These are phyloP conservation scores for Ambrosia hybrid DNA, from an alignment of 140 eudicot species.

Conservation along the genomic window DNA sequence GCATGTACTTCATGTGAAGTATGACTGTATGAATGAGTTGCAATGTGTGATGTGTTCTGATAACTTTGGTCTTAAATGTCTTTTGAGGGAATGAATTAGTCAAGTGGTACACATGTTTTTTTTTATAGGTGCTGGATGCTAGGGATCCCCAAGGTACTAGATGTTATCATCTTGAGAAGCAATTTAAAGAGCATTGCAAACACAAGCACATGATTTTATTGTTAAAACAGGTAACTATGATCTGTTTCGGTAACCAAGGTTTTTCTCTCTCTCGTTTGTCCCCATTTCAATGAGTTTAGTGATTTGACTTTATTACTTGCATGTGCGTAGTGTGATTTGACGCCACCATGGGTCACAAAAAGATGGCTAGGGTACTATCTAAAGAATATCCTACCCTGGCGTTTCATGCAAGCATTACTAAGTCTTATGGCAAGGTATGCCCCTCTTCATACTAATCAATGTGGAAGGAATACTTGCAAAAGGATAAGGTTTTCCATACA, in stretches of 20 bases:
- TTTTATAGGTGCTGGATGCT: conserved; percentile 88
- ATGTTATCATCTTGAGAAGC: conserved; percentile 93
- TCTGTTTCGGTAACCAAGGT: conserved; percentile 3
- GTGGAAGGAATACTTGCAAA: too few relatives aligned
- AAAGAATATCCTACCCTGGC: too few relatives aligned
- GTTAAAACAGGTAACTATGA: conserved; percentile 64
- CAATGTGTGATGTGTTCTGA: too few relatives aligned
- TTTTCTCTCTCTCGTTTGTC: background rate
- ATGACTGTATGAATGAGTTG: too few relatives aligned
- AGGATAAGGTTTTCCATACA: too few relatives aligned
- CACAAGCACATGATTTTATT: conserved; percentile 84
- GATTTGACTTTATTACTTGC: conserved; percentile 63
- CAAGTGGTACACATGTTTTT: background rate
- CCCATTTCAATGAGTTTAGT: conserved; percentile 14
- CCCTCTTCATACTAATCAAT: too few relatives aligned
- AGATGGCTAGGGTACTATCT: too few relatives aligned
- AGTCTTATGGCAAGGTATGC: conserved; percentile 90
- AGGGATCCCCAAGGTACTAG: conserved; percentile 97
- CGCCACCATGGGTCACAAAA: too few relatives aligned
- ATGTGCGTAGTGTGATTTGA: background rate
- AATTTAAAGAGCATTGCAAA: conserved; percentile 79
- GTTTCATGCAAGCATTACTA: conserved; percentile 84
- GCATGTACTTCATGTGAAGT: too few relatives aligned
- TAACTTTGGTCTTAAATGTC: too few relatives aligned
- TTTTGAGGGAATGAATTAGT: background rate